phyloP scores from a whole-genome alignment of 2,329 filamentous ascomycete genomes.

The Fusarium tuaranense region DNA sequence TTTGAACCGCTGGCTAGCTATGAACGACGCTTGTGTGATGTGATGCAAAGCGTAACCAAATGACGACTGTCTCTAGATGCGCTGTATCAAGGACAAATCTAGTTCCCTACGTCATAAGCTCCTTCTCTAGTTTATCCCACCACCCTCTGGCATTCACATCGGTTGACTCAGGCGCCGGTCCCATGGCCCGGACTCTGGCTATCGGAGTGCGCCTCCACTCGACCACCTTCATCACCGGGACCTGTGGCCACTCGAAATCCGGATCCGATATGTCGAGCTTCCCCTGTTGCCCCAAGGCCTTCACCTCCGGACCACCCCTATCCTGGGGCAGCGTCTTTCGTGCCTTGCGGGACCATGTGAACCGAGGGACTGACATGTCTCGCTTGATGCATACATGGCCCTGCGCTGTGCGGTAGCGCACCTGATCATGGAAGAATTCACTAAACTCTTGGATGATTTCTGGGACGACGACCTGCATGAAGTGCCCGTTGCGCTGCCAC shows the following conservation, averaged over 20 bases:
- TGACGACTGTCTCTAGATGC: conserved; percentile 12
- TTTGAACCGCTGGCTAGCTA: not conserved
- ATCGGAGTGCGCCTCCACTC: conserved; percentile 43
- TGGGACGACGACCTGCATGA: conserved; percentile 43
- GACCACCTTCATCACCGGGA: conserved; percentile 35
- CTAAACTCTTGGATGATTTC: conserved; percentile 49
- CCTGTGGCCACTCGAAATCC: conserved; percentile 42
- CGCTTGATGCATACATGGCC: conserved; percentile 46
- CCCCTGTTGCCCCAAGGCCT: conserved; percentile 24
- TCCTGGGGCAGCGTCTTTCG: conserved; percentile 46
- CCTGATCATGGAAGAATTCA: conserved; percentile 47
- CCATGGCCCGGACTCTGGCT: conserved; percentile 29
- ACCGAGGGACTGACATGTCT: conserved; percentile 34
- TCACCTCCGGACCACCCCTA: conserved; percentile 21
- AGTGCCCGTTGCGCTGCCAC: conserved; percentile 36
- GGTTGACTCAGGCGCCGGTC: conserved; percentile 36
- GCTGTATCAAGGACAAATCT: not conserved
- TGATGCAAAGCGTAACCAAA: not conserved
- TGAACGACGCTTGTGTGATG: not conserved
- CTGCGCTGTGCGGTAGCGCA: conserved; percentile 50
- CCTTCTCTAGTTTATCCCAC: conserved; percentile 47
- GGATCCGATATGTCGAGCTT: conserved; percentile 25
- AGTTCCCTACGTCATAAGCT: conserved; percentile 45
- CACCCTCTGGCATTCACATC: conserved; percentile 36
- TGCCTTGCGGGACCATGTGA: conserved; percentile 32